phyloP scores from a whole-genome alignment of 2,329 filamentous ascomycete species.

The Monilinia fructigena region DNA sequence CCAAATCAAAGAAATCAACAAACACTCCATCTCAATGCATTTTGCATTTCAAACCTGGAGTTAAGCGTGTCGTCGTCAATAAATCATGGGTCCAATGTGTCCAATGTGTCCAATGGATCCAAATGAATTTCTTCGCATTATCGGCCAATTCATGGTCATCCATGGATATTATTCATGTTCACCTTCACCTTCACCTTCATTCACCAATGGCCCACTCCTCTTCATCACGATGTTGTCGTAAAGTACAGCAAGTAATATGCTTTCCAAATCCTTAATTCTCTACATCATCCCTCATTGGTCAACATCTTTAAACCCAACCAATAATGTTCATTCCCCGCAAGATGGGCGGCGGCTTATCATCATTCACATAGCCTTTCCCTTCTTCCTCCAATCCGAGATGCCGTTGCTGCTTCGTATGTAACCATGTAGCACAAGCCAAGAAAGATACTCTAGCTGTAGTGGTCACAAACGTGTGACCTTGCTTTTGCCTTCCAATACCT shows the following conservation, averaged over 20 bases:
- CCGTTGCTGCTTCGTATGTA: too few species aligned
- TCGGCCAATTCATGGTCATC: neutral
- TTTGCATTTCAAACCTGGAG: neutral
- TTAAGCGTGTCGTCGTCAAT: neutral
- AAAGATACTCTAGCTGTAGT: neutral
- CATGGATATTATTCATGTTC: neutral
- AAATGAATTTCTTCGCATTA: neutral
- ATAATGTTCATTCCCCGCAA: neutral
- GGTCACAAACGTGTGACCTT: slow-evolving; percentile 12
- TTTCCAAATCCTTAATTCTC: neutral
- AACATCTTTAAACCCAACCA: slow-evolving; percentile 1
- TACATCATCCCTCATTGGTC: neutral
- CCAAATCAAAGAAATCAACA: neutral
- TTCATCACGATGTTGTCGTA: neutral
- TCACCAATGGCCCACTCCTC: neutral
- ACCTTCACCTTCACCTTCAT: neutral
- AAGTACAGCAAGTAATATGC: neutral
- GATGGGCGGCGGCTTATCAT: neutral
- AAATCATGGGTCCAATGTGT: too few species aligned
- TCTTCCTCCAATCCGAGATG: slow-evolving; percentile 6
- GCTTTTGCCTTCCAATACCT: neutral
- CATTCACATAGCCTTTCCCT: neutral
- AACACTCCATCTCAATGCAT: neutral
- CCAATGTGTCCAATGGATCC: too few species aligned
- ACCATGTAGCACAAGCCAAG: slow-evolving; percentile 6